Evolutionary conservation across 306 rosid genomes (phyloP), one percentile per base, ranked within the genome.

Genomic region (Quercus aquifolioides): DNA sequence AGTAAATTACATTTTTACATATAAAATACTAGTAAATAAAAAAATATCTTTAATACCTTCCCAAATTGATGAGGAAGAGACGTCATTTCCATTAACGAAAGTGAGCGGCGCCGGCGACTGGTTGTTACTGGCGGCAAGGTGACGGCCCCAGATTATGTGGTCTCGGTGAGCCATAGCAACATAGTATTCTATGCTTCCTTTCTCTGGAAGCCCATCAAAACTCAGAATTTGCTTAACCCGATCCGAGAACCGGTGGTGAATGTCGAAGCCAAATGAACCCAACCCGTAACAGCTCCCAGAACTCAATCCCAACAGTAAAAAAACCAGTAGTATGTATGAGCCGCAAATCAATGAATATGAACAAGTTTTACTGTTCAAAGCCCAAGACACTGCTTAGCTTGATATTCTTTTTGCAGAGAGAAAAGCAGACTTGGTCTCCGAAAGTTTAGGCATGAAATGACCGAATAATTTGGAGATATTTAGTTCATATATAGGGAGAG

Each of bases 171-270:
- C 87, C 96, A 95, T 86, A n/a, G 84, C 87, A 20, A 69, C 94
- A 75, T 91, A 93, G 78, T 93, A 93, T 6, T 71, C 84, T 26
- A 26, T 21, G 46, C 82, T 91, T 0, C 97, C 93, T 71, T 90
- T 88, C 71, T 81, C 85, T 4, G 98, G 98, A 0, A 88, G 59
- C 13, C 75, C 82, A 49, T 83, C 82, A 43, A 64, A 41, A 12
- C 87, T 88, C 19, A 93, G 41, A 88, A 95, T 57, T 38, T 81
- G 93, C 84, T 81, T 87, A 2, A 95, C 87, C 62, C 88, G 87
- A 77, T 91, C 92, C 4, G 98, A 93, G 43, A 76, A 91, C 3
- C 88, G 71, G 81, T 95, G 98, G 83, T 93, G 94, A 46, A 95
- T 76, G 60, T 82, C 92, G 41, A 91, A 92, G 14, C 86, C 93